Evolutionary conservation across 163 green algal genomes (phyloP), one percentile per base, ranked within the genome.

Genomic region (Prototheca stagnorum): DNA sequence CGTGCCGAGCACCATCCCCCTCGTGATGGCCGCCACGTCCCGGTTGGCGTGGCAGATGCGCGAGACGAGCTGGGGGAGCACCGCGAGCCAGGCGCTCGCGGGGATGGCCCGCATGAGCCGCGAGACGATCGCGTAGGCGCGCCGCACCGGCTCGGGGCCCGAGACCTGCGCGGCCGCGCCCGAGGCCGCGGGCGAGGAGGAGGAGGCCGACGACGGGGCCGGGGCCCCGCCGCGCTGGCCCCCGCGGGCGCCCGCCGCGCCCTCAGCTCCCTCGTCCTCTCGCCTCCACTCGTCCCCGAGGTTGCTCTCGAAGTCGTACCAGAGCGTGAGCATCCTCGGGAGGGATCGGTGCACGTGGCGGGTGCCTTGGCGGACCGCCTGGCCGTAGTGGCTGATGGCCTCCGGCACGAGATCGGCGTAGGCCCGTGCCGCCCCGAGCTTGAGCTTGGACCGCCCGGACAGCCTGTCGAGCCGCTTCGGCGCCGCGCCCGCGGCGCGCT

Each of bases 271-370:
- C 7, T 28, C 45, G 14, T 52, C 22, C 9, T n/a, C 29, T 7
- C 22, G 29, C 28, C 7, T 20, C 7, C 16, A 15, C 6, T 23
- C 12, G 7, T n/a, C 21, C 21, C 31, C 7, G 31, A 29, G 7
- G n/a, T 6, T 34, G 24, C 12, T 45, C 22, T 81, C 84, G 64
- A 88, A 86, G 31, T 95, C 86, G 54, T 91, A 93, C 76, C 80
- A 94, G 4, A 95, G 58, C 0, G 88, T 97, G 24, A 97, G 75
- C 72, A 96, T 61, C 17, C 88, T 78, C 9, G 88, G 88, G 51
- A 97, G 67, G 19, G 68, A 60, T 54, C 91, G 80, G 55, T 81
- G 78, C 26, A 86, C 70, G 67, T 85, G 71, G 29, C 58, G 58
- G 59, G 70, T 53, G 15, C 84, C 86, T 21, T 70, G 45, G 40